Percentiles rank a stretch among this genome's conserved stretches.
These are phyloP conservation scores for Chlorella ohadii DNA, from an alignment of 139 green algal genomes.

Conservation along the genomic window DNA sequence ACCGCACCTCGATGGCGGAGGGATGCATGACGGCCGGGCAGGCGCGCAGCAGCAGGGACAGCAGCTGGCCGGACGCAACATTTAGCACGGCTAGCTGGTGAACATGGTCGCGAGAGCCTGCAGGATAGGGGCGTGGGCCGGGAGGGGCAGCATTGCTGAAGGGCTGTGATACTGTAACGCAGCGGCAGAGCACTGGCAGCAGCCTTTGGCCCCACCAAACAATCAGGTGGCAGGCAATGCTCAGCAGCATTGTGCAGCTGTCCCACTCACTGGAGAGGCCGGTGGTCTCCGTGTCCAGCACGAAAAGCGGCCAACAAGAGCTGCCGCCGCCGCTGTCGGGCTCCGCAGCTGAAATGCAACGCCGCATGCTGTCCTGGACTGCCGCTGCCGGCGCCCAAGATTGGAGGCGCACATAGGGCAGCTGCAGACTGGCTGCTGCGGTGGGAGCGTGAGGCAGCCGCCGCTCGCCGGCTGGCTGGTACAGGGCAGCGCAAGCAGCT, in stretches of 20 bases:
- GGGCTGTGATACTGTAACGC: too few species aligned
- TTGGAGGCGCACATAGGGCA: slow-evolving; percentile 1
- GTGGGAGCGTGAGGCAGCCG: neutral
- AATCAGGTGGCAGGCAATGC: too few species aligned
- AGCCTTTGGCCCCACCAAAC: too few species aligned
- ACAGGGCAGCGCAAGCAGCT: neutral
- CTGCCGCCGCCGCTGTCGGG: neutral
- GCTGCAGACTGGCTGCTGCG: slow-evolving; percentile 18
- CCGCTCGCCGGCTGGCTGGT: neutral
- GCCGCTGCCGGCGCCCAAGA: too few species aligned
- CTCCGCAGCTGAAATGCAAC: neutral
- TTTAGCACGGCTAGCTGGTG: slow-evolving; percentile 31
- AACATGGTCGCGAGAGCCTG: slow-evolving; percentile 3
- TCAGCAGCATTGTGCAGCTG: too few species aligned
- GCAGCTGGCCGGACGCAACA: slow-evolving; percentile 5
- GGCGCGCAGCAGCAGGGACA: slow-evolving; percentile 17
- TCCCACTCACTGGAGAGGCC: neutral
- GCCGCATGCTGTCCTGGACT: neutral
- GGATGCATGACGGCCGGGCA: neutral
- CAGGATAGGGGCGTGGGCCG: neutral
- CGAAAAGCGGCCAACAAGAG: neutral
- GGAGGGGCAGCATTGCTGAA: neutral
- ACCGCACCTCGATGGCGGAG: neutral
- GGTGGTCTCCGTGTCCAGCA: slow-evolving; percentile 27
- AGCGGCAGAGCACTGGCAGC: neutral